Evolutionary conservation across 2,329 filamentous ascomycete genomes (phyloP).

Genomic region (Trichoderma sp.): DNA sequence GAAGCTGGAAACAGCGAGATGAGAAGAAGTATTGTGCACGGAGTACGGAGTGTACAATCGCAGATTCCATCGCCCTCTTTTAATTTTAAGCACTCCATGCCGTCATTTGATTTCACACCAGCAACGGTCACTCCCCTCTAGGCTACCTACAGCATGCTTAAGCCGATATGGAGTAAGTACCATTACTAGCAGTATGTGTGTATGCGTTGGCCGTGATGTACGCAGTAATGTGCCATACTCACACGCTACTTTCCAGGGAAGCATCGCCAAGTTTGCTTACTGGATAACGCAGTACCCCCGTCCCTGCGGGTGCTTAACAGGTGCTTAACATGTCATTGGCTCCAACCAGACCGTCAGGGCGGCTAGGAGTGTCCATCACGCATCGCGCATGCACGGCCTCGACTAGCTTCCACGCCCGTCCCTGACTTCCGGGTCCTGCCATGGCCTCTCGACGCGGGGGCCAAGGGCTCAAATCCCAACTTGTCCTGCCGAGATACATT

Average conservation of each 20-base stretch:
- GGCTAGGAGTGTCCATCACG: slow-evolving; percentile 22
- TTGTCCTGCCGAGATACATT: slow-evolving; percentile 19
- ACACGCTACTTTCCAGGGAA: background rate
- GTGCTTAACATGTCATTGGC: slow-evolving; percentile 12
- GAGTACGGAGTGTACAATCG: background rate
- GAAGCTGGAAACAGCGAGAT: background rate
- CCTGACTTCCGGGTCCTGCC: slow-evolving; percentile 25
- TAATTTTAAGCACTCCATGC: background rate
- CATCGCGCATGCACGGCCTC: slow-evolving; percentile 24
- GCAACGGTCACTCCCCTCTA: background rate
- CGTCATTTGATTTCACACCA: background rate
- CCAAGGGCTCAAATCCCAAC: slow-evolving; percentile 23
- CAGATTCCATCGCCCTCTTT: background rate
- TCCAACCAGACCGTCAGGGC: slow-evolving; percentile 9
- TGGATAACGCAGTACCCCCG: background rate
- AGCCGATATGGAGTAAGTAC: background rate
- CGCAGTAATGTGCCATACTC: background rate
- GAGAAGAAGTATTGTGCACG: background rate
- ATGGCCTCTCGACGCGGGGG: slow-evolving; percentile 12
- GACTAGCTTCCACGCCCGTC: slow-evolving; percentile 24
- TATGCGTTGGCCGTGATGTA: slow-evolving; percentile 14
- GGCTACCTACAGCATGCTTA: background rate
- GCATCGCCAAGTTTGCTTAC: slow-evolving; percentile 2
- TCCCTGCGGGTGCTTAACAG: background rate
- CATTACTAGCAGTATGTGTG: background rate